Evolutionary conservation across 1,139 yeast species (phyloP), one percentile per base, ranked within the genome.

Genomic region (Nakaseomyces nivariensis): DNA sequence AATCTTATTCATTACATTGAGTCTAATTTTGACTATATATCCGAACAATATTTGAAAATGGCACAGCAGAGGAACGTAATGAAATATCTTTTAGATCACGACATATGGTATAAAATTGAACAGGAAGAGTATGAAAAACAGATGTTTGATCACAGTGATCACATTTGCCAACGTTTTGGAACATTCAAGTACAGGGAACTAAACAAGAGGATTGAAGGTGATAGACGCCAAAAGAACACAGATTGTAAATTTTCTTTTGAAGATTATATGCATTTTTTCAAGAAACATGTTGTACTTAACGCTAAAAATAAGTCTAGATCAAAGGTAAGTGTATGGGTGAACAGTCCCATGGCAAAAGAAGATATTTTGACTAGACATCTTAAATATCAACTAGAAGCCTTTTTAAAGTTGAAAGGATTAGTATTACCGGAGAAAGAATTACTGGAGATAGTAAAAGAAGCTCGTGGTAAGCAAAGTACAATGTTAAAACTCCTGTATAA

Each of bases 21-120:
- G 46, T 8, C 51, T 52, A 0, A 51, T 52, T 0, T 49, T 71
- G 56, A 61, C 64, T 1, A 72, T 69, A 2, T 49, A 43, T 0
- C 68, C 48, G 65, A 67, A 36, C 56, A 64, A 36, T 76, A 77
- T 74, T 82, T 76, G 49, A 72, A 74, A 51, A 79, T 82, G 3
- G 58, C 70, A 10, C 72, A 69, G 37, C 66, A 70, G 46, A 69
- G 72, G 4, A 74, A 74, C 55, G 53, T 66, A 32, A 75, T 76
- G 1, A 5, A n/a, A 29, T 29, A 41, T n/a, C 44, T 41, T 8
- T 9, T 41, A n/a, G 25, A 29, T 26, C 44, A 41, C 25, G 44
- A 41, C 13, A 13, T 41, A 13, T 41, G 44, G 44, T 41, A 27
- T 17, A 41, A 13, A 4, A 41, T 27, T 11, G 44, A 41, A 53